Evolutionary conservation across 2,329 filamentous ascomycete species (phyloP).

Genomic region (Alternaria angustiovoidea): DNA sequence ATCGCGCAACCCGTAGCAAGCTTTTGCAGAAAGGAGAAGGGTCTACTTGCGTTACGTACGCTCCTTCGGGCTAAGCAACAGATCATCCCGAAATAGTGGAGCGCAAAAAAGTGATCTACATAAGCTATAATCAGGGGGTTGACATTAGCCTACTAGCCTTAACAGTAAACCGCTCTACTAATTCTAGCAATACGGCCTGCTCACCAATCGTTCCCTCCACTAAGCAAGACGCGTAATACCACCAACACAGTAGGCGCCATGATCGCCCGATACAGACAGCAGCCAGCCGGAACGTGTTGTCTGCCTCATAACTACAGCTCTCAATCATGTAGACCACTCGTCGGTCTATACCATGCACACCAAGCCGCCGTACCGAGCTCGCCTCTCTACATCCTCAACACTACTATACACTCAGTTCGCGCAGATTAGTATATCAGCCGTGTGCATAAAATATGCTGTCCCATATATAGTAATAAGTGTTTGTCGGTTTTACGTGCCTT

Average conservation of each 20-base stretch:
- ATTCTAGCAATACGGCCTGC: slow-evolving; percentile 9
- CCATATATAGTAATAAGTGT: slow-evolving; percentile 17
- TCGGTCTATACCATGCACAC: slow-evolving; percentile 17
- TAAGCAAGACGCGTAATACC: slow-evolving; percentile 12
- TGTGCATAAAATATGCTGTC: slow-evolving; percentile 13
- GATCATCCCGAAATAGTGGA: slow-evolving; percentile 14
- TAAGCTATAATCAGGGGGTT: slow-evolving; percentile 14
- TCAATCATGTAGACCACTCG: slow-evolving; percentile 18
- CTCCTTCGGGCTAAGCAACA: slow-evolving; percentile 10
- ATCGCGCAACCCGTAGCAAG: slow-evolving; percentile 13
- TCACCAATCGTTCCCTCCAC: slow-evolving; percentile 10
- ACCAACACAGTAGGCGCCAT: slow-evolving; percentile 9
- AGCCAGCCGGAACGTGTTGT: slow-evolving; percentile 8
- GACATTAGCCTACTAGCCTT: slow-evolving; percentile 10
- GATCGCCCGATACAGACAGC: slow-evolving; percentile 10
- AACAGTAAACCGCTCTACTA: slow-evolving; percentile 8
- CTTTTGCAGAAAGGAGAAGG: slow-evolving; percentile 14
- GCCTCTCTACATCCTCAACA: slow-evolving; percentile 21
- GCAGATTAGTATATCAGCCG: slow-evolving; percentile 7
- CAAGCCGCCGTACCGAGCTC: slow-evolving; percentile 20
- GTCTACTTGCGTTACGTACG: slow-evolving; percentile 13
- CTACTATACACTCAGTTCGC: slow-evolving; percentile 16
- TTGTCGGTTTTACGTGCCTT: slow-evolving; percentile 19
- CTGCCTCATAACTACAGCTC: slow-evolving; percentile 15
- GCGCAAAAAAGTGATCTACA: slow-evolving; percentile 9